phyloP scores from a whole-genome alignment of 2,329 filamentous ascomycete species.

The Chaetothyriales sp. region DNA sequence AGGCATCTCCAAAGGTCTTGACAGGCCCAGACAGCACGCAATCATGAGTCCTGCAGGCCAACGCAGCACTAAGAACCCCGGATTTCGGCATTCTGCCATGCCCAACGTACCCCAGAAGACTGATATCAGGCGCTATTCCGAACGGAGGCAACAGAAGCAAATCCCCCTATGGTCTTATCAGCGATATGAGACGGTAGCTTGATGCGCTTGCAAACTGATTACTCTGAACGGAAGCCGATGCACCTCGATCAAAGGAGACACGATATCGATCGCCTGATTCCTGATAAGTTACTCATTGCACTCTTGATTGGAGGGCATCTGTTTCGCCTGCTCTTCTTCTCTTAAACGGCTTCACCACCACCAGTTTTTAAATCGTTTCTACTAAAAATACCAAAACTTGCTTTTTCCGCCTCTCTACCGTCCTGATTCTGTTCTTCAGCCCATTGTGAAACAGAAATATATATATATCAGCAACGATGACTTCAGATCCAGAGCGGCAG shows the following conservation, averaged over 20 bases:
- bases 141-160: no score
- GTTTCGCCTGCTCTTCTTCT: neutral
- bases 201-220: neutral
- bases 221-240: neutral
- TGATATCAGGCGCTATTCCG: no score
- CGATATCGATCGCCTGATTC: neutral
- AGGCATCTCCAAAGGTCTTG: no score
- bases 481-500: neutral
- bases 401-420: neutral
- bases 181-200: no score
- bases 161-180: no score
- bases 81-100: no score
- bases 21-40: no score
- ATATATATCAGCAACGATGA: neutral
- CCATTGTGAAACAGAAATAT: neutral
- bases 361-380: neutral
- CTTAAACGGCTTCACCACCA: neutral
- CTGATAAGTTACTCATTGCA: neutral
- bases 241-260: neutral
- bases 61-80: no score
- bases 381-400: neutral
- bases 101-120: no score
- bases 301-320: neutral
- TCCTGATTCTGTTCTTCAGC: neutral
- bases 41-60: no score